These are phyloP conservation scores for Pachysandra terminalis DNA, from an alignment of 164 flowering plant species.

Conservation along the genomic window DNA sequence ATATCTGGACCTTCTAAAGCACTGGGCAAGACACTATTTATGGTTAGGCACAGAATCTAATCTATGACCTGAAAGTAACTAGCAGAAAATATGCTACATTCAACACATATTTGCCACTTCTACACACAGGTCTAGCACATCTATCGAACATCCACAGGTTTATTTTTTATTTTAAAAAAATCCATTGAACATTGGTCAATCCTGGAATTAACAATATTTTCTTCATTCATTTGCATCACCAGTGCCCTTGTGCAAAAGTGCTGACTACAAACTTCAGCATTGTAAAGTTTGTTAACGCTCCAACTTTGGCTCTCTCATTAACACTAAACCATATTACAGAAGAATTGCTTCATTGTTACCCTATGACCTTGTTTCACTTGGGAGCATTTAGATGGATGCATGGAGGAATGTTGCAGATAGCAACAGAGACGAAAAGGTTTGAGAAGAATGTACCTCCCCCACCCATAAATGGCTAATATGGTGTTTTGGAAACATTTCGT, in stretches of 20 bases:
- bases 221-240: not conserved
- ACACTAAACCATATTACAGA: not conserved
- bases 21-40: conserved; percentile 35
- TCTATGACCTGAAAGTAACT: too few relatives aligned
- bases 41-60: conserved; percentile 9
- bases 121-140: too few relatives aligned
- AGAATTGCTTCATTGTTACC: too few relatives aligned
- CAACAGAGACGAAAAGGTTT: not conserved
- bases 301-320: not conserved
- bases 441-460: not conserved
- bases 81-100: too few relatives aligned
- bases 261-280: not conserved
- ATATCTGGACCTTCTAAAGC: conserved; percentile 68
- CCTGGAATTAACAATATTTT: not conserved
- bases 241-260: not conserved
- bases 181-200: not conserved
- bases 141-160: too few relatives aligned
- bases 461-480: not conserved
- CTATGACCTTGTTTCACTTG: too few relatives aligned
- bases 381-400: too few relatives aligned
- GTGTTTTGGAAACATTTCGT: not conserved
- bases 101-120: too few relatives aligned
- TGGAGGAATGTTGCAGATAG: not conserved
- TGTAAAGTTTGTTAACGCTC: not conserved
- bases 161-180: too few relatives aligned